Conservation (phyloP, 2,329 filamentous ascomycete genomes). For the Fusarium sp. region DNA sequence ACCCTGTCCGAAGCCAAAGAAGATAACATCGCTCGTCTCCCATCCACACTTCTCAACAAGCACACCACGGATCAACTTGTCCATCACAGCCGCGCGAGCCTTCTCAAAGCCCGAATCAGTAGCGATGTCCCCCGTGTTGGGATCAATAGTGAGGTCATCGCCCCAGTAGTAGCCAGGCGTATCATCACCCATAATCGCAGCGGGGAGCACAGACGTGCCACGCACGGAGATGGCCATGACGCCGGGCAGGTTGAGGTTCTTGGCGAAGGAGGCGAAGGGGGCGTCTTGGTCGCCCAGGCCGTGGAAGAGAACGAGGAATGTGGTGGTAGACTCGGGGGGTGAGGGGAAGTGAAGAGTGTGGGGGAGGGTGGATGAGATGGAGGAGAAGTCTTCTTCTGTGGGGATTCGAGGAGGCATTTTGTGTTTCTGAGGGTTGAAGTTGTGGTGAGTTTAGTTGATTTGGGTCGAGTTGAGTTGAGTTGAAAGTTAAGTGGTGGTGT, state of each 20-base stretch:
- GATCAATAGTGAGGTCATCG: slow-evolving; percentile 71
- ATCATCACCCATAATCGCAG: slow-evolving; percentile 66
- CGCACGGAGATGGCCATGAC: slow-evolving; percentile 81
- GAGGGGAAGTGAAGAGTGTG: slow-evolving; percentile 64
- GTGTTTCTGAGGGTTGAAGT: slow-evolving; percentile 7
- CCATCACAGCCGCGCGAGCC: slow-evolving; percentile 61
- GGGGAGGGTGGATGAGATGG: slow-evolving; percentile 52
- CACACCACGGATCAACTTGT: slow-evolving; percentile 64
- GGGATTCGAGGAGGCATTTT: slow-evolving; percentile 65
- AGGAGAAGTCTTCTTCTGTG: slow-evolving; percentile 63
- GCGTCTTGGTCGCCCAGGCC: slow-evolving; percentile 82
- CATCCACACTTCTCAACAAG: slow-evolving; percentile 71
- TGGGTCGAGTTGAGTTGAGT: background rate
- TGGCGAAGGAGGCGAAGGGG: slow-evolving; percentile 77
- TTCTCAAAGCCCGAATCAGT: slow-evolving; percentile 72
- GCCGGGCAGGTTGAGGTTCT: slow-evolving; percentile 78
- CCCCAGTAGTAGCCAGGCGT: slow-evolving; percentile 72
- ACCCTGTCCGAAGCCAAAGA: slow-evolving; percentile 78
- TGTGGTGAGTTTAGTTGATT: background rate
- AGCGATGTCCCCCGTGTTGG: slow-evolving; percentile 66
- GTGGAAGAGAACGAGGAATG: slow-evolving; percentile 85
- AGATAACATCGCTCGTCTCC: slow-evolving; percentile 68
- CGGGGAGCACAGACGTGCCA: slow-evolving; percentile 76
- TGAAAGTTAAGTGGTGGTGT: slow-evolving; percentile 9
- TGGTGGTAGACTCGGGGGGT: slow-evolving; percentile 73